These are phyloP conservation scores for grape (Vitis vinifera) DNA, from an alignment of 164 flowering plant species.

Conservation along the genomic window DNA sequence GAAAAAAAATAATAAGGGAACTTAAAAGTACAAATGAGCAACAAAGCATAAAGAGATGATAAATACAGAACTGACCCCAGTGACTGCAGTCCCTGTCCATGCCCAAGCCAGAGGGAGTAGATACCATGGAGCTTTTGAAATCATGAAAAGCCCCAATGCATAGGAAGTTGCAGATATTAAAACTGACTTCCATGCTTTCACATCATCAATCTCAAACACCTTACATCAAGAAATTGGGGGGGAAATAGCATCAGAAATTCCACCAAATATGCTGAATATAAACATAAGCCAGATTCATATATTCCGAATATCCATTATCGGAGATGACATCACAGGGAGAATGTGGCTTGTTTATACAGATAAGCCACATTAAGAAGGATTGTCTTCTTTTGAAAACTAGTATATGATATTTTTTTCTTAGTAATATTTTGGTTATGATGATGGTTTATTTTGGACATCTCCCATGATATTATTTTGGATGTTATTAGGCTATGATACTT, in stretches of 20 bases:
- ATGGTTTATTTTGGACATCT: no score
- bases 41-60: neutral
- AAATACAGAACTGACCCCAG: constrained; percentile 66
- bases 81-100: constrained; percentile 93
- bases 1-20: neutral
- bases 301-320: no score
- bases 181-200: constrained; percentile 82
- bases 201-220: constrained; percentile 90
- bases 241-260: neutral
- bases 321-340: neutral
- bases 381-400: no score
- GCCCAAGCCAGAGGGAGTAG: constrained; percentile 99
- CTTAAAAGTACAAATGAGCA: neutral
- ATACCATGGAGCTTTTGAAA: constrained; percentile 94
- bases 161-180: constrained; percentile 67
- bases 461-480: no score
- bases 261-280: neutral
- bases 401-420: no score
- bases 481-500: no score
- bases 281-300: no score
- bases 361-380: no score
- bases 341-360: no score
- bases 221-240: constrained; percentile 12
- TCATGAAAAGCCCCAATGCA: constrained; percentile 80
- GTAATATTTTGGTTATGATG: no score